These are phyloP conservation scores for Thamnidium elegans DNA, from an alignment of 192 early-diverging fungal species.

Conservation along the genomic window DNA sequence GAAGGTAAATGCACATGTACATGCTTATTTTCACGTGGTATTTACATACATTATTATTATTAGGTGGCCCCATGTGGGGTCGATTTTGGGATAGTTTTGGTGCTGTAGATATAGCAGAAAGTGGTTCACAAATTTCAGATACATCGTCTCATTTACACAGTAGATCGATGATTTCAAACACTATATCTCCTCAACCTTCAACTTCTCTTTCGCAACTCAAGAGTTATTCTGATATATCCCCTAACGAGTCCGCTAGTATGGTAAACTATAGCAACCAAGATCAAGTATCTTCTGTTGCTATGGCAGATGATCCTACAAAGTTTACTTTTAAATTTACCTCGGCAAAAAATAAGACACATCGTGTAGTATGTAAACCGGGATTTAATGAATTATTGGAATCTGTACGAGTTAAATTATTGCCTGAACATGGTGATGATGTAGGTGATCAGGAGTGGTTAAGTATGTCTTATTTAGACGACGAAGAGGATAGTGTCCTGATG, in stretches of 20 bases:
- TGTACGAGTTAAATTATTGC: constrained; percentile 55
- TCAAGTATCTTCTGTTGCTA: constrained; percentile 5
- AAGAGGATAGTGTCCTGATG: constrained; percentile 78
- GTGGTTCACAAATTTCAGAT: constrained; percentile 36
- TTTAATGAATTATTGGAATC: constrained; percentile 51
- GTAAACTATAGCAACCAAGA: constrained; percentile 42
- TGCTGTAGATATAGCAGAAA: constrained; percentile 35
- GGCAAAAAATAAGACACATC: constrained; percentile 61
- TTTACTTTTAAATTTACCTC: constrained; percentile 63
- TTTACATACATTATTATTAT: not conserved
- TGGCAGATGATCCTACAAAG: constrained; percentile 11
- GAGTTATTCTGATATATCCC: constrained; percentile 56
- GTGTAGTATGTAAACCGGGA: constrained; percentile 51
- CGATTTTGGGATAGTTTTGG: constrained; percentile 49
- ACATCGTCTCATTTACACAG: constrained; percentile 10
- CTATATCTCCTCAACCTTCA: constrained; percentile 31
- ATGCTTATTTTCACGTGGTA: not conserved
- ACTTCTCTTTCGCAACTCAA: constrained; percentile 45
- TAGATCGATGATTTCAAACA: not conserved
- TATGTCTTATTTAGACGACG: constrained; percentile 83
- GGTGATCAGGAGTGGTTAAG: constrained; percentile 34
- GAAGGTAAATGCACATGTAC: constrained; percentile 23
- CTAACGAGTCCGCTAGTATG: constrained; percentile 59
- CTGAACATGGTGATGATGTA: constrained; percentile 34
- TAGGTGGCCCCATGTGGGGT: constrained; percentile 43